Evolutionary conservation across 192 early-diverging fungal genomes (phyloP).

Genomic region (Cladochytrium replicatum): DNA sequence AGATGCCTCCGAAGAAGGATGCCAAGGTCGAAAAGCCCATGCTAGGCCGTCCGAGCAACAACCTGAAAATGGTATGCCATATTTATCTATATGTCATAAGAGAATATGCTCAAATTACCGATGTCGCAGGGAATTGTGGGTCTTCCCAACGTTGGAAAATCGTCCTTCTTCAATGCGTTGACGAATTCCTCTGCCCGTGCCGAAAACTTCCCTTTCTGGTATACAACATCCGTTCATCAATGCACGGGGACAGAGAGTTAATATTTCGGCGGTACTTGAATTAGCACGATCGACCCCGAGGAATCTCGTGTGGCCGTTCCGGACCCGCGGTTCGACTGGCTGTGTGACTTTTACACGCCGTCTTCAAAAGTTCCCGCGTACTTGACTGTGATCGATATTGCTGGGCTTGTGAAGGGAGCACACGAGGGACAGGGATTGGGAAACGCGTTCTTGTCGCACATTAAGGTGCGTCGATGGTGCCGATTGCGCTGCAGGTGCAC

Average conservation of each 20-base stretch:
- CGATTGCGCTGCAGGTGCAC: constrained; percentile 75
- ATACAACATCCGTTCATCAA: constrained; percentile 53
- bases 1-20: constrained; percentile 42
- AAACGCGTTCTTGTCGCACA: constrained; percentile 92
- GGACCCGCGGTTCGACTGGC: constrained; percentile 81
- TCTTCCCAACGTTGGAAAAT: constrained; percentile 86
- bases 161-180: constrained; percentile 76
- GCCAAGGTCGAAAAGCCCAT: constrained; percentile 32
- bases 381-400: constrained; percentile 94
- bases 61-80: constrained; percentile 15
- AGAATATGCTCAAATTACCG: neutral
- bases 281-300: constrained; percentile 69
- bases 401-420: constrained; percentile 85
- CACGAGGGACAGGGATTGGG: constrained; percentile 50
- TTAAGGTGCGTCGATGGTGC: too few relatives aligned
- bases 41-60: constrained; percentile 32
- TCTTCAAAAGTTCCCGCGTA: constrained; percentile 54
- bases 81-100: neutral
- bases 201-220: constrained; percentile 98
- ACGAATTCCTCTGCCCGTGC: constrained; percentile 57
- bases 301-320: constrained; percentile 87
- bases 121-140: constrained; percentile 67
- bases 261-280: neutral
- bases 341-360: constrained; percentile 50
- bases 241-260: neutral